Percentiles rank a stretch among this genome's conserved stretches.
phyloP scores from a whole-genome alignment of 139 green algal genomes.

The Gonium pectorale region DNA sequence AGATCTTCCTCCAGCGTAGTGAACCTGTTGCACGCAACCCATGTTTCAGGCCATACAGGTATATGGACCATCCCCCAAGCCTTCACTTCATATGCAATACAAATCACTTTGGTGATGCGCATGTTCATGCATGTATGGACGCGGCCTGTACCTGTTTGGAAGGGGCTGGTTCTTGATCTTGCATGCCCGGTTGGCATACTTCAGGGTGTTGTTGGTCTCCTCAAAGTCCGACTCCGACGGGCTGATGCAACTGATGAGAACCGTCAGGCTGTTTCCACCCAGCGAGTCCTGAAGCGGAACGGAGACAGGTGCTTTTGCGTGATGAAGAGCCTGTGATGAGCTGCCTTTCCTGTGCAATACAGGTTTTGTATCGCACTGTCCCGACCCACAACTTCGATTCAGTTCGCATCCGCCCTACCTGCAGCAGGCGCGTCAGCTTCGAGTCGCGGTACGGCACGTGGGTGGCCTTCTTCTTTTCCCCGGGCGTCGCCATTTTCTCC shows the following conservation, averaged over 20 bases:
- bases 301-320: too few species aligned
- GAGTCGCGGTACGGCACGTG: constrained; percentile 73
- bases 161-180: constrained; percentile 75
- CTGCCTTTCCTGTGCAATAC: too few species aligned
- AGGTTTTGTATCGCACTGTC: background rate
- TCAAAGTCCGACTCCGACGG: constrained; percentile 76
- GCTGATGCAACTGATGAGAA: constrained; percentile 78
- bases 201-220: constrained; percentile 84
- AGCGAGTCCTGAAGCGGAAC: constrained; percentile 71
- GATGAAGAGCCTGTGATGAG: too few species aligned
- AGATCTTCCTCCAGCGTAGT: constrained; percentile 75
- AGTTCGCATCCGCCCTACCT: constrained; percentile 15
- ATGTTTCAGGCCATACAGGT: background rate
- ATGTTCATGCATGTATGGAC: background rate
- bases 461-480: constrained; percentile 46
- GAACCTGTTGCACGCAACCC: constrained; percentile 28
- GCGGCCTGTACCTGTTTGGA: constrained; percentile 67
- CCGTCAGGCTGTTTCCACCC: constrained; percentile 75
- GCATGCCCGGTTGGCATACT: constrained; percentile 70
- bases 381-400: background rate
- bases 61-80: too few species aligned
- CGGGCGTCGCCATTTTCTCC: background rate
- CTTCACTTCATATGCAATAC: too few species aligned
- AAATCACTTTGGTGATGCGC: too few species aligned
- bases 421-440: constrained; percentile 80